Evolutionary conservation across 2,329 filamentous ascomycete species (phyloP), one percentile per base, ranked within the genome.

Genomic region (Ceratocystis harringtonii): DNA sequence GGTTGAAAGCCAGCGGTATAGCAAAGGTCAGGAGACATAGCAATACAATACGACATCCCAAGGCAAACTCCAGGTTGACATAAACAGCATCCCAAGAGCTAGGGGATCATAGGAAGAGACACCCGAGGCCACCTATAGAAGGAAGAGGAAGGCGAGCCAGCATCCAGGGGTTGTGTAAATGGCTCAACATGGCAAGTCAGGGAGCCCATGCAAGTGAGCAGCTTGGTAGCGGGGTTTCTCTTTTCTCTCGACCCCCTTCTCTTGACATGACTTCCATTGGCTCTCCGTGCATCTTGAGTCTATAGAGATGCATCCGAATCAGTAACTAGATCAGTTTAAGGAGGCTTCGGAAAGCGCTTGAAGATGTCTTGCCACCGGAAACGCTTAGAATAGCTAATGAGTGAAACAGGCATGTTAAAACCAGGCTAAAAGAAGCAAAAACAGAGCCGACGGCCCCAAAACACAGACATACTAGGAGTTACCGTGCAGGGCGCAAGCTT

Each of bases 121-220:
- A 19, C 6, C 55, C 17, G 25, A 36, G 17, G 55, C 55, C 55
- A 58, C 28, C 32, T 15, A 30, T 36, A 15, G 55, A 58, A 25
- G 28, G 28, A 58, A 58, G 15, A 7, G 55, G 55, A 32, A 36
- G 12, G 28, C 2, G 32, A 58, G n/a, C 28, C 28, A 17, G 55
- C 55, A 58, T 58, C 55, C 25, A 58, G 55, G 55, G 55, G 36
- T 58, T n/a, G 28, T 58, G 55, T 36, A 58, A 58, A 58, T 58
- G 55, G 55, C 55, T 58, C 55, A 58, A 17, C 25, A 30, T 58
- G 17, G 55, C 28, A 58, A 30, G 12, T 58, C 28, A 58, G 25
- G 55, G 17, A 32, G 2, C 28, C 52, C 52, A 30, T 58, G 52
- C 55, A 32, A 8, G 28, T n/a, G 1, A n/a, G 1, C 55, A 32